Base-by-base conservation (phyloP, 306 rosid species). In the Acmispon strigosus region DNA sequence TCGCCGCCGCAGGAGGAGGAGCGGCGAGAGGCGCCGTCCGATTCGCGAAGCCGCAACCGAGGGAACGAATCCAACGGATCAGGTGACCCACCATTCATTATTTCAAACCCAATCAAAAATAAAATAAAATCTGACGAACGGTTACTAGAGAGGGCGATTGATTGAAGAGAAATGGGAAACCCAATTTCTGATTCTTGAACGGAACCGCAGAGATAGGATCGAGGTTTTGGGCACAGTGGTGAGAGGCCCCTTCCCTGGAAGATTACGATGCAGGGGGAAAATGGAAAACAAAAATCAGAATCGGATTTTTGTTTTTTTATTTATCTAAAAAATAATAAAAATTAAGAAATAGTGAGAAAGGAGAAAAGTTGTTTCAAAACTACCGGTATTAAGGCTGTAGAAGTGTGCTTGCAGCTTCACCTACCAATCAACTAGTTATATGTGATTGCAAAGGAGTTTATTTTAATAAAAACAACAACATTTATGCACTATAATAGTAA, bases 1-100 rank as follows among this genome's bases (percentile, higher is more conserved):
- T 87, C 97, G 14, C 82, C 95, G 67, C 80, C 95, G 67, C 82
- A 60, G 73, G 36, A 86, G n/a, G 98, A 90, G 9, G 96, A 89
- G 78, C 84, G 85, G 50, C 86, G 77, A 10, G 96, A 84, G 10
- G 87, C 77, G 29, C 55, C 76, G 68, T 69, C 82, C 71, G 75
- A 79, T 79, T 63, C 76, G 70, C 73, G 86, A 66, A 74, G 32
- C 65, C 65, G 79, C 66, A 73, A 7, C 32, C 66, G 63, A 20
- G 78, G 82, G 27, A 80, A 76, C 11, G 90, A 72, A 73, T 60
- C 77, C n/a, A 81, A 74, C 29, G 79, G 85, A 75, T 85, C 89
- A 20, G 79, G 86, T 39, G 64, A 75, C 2, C 53, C 66, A 1
- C 88, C 91, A 27, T 87, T 65, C 72, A 66, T 86, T 82, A 84